Percentiles rank a stretch among this genome's conserved stretches.
Conservation (phyloP, 306 rosid genomes). For the Gastrolobium villosum region DNA sequence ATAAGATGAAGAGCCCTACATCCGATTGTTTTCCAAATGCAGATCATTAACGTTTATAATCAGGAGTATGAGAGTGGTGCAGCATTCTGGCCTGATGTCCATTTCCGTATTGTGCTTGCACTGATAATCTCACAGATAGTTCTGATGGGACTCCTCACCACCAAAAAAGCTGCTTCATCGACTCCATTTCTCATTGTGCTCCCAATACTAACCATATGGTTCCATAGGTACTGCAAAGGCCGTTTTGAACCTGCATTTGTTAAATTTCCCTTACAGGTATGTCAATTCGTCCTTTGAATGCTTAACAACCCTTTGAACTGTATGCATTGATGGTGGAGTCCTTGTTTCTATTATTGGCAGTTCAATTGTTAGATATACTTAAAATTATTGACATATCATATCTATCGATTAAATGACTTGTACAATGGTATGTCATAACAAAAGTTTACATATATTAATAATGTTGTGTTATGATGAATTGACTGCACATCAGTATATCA, state of each 20-base stretch:
- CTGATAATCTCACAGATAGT: constrained; percentile 71
- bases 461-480: not conserved
- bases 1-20: constrained; percentile 7
- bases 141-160: constrained; percentile 73
- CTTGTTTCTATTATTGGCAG: constrained; percentile 15
- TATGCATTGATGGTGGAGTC: constrained; percentile 1
- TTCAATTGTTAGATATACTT: not conserved
- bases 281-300: not conserved
- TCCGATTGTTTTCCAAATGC: constrained; percentile 45
- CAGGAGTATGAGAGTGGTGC: constrained; percentile 89
- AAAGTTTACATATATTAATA: constrained; percentile 14
- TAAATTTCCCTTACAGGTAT: constrained; percentile 77
- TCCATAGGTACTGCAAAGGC: constrained; percentile 75
- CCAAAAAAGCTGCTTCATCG: constrained; percentile 68
- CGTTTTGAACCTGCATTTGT: constrained; percentile 82
- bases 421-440: not conserved
- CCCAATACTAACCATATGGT: constrained; percentile 76
- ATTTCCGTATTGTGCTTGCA: constrained; percentile 70
- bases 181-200: constrained; percentile 83
- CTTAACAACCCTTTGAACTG: not conserved
- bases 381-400: not conserved
- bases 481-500: not conserved
- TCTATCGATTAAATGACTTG: not conserved
- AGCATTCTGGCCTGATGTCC: constrained; percentile 95
- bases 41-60: constrained; percentile 89